phyloP scores from a whole-genome alignment of 1,139 yeast species.

The Nakaseomyces sp. region DNA sequence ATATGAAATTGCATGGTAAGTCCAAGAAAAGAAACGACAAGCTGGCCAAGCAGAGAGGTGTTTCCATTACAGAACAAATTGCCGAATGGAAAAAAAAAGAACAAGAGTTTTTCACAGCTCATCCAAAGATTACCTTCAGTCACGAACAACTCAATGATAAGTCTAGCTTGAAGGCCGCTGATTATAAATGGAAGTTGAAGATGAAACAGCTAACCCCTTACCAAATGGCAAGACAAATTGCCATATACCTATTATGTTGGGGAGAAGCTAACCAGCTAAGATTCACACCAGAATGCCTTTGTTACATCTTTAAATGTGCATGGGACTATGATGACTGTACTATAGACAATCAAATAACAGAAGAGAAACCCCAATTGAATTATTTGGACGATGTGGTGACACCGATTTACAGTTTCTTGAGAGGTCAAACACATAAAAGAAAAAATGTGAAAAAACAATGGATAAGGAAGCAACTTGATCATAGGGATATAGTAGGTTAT shows the following conservation, averaged over 20 bases:
- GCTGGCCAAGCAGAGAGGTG: conserved; percentile 32
- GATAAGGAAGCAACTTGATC: conserved; percentile 54
- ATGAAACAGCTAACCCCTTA: conserved; percentile 48
- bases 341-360: conserved; percentile 1
- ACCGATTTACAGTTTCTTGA: conserved; percentile 59
- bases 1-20: conserved; percentile 34
- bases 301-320: conserved; percentile 73
- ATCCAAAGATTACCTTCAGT: conserved; percentile 27
- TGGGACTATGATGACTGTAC: conserved; percentile 45
- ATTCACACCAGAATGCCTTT: conserved; percentile 78
- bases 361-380: conserved; percentile 26
- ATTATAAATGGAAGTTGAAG: conserved; percentile 52
- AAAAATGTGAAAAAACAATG: conserved; percentile 33
- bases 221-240: conserved; percentile 57
- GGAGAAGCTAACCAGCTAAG: conserved; percentile 81
- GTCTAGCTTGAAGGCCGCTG: conserved; percentile 44
- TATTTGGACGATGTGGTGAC: conserved; percentile 64
- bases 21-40: conserved; percentile 31
- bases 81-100: conserved; percentile 28
- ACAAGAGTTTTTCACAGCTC: conserved; percentile 26
- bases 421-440: conserved; percentile 44
- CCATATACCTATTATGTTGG: conserved; percentile 70
- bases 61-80: conserved; percentile 29
- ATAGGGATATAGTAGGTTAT: conserved; percentile 63
- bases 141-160: conserved; percentile 53